Conservation (phyloP, 1,284 basidiomycete species). For the Heterobasidion irregulare region DNA sequence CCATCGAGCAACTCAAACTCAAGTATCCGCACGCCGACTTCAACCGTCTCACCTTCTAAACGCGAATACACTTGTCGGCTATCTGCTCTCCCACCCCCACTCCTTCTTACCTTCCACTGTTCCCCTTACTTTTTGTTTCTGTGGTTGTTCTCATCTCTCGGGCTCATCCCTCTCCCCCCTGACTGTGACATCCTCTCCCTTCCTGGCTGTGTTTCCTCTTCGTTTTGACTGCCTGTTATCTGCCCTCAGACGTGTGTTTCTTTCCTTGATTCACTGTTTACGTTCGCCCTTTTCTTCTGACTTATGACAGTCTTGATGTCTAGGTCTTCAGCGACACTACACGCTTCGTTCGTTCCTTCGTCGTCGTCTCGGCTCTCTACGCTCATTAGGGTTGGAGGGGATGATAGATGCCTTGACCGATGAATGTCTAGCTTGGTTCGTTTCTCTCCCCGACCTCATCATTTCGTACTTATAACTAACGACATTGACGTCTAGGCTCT, state of each 20-base stretch:
- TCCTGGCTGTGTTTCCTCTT: neutral
- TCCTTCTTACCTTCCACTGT: too few species aligned
- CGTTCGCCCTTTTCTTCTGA: conserved; percentile 4
- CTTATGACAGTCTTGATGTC: conserved; percentile 6
- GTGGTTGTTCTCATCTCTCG: too few species aligned
- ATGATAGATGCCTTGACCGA: conserved; percentile 8
- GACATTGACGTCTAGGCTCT: conserved; percentile 10
- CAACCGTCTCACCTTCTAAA: conserved; percentile 10
- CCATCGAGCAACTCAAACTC: conserved; percentile 13
- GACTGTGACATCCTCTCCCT: too few species aligned
- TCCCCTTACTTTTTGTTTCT: too few species aligned
- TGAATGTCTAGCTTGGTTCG: conserved; percentile 11
- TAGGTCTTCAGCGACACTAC: conserved; percentile 5
- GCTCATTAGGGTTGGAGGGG: conserved; percentile 3
- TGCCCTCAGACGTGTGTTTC: conserved; percentile 7
- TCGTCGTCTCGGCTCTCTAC: conserved; percentile 5
- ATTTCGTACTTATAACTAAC: conserved; percentile 4
- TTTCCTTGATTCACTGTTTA: conserved; percentile 4
- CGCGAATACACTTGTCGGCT: neutral
- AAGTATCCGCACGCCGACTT: conserved; percentile 19
- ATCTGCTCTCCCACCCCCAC: too few species aligned
- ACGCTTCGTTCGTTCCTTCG: conserved; percentile 7
- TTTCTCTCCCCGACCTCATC: conserved; percentile 9
- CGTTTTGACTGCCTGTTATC: conserved; percentile 2
- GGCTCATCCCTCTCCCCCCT: too few species aligned